Percentiles rank a stretch among this genome's conserved stretches.
These are phyloP conservation scores for Lactarius quietus DNA, from an alignment of 768 basidiomycete species.

Conservation along the genomic window DNA sequence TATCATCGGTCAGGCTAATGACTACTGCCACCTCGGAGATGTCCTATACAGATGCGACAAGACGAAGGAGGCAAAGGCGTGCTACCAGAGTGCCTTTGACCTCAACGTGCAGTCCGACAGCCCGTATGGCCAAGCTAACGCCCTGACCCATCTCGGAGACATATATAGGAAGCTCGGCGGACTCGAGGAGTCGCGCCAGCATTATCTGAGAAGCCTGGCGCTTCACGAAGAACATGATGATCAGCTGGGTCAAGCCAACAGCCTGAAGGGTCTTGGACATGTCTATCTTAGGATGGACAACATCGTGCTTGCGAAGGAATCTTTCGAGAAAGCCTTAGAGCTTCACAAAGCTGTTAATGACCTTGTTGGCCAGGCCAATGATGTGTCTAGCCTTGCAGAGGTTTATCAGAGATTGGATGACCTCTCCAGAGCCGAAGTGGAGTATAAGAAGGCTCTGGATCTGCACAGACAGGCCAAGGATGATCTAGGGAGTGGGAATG, in stretches of 20 bases:
- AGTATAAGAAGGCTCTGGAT: conserved; percentile 7
- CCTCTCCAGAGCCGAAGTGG: conserved; percentile 4
- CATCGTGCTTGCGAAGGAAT: neutral
- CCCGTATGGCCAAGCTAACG: conserved; percentile 21
- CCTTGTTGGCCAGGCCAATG: conserved; percentile 22
- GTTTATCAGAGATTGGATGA: conserved; percentile 15
- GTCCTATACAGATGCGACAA: conserved; percentile 14
- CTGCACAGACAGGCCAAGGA: conserved; percentile 15
- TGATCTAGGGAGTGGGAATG: conserved; percentile 18
- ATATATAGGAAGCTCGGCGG: conserved; percentile 16
- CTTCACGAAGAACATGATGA: conserved; percentile 7
- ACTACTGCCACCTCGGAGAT: conserved; percentile 19
- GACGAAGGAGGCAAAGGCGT: neutral
- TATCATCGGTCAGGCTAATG: conserved; percentile 18
- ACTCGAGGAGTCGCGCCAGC: neutral
- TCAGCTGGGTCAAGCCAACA: conserved; percentile 19
- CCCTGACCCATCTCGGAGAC: conserved; percentile 19
- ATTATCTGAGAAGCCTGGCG: neutral
- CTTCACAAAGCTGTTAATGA: conserved; percentile 16
- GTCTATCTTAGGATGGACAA: conserved; percentile 15
- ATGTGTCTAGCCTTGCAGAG: conserved; percentile 13
- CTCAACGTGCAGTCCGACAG: conserved; percentile 1
- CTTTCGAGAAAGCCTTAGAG: conserved; percentile 11
- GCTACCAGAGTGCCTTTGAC: conserved; percentile 12
- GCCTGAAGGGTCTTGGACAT: conserved; percentile 18